Evolutionary conservation across 768 basidiomycete species (phyloP), one percentile per base, ranked within the genome.

Genomic region (Solioccasus polychromus): DNA sequence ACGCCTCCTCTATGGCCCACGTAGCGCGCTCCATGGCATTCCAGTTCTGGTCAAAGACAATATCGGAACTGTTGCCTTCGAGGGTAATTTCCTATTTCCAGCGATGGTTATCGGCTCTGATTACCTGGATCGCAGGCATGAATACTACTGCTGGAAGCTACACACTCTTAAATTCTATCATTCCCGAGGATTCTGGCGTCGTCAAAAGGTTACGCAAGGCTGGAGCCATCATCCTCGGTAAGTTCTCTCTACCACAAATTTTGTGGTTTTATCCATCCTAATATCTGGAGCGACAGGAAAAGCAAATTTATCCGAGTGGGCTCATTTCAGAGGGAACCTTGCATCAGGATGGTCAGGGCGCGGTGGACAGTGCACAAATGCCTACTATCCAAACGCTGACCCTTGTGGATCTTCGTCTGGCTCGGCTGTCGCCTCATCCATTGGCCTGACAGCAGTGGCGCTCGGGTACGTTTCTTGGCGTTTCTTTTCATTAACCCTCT

Each of bases 381-480:
- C 77, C 11, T 80, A 77, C 54, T 78, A 68, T 45, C 73, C 75
- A 0, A 68, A 69, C 11, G 74, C 68, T 3, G 75, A 80, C 50
- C 77, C 80, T 3, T 79, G 75, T 47, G 79, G 80, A 2, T 80
- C 77, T 2, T 80, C 78, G 1, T 74, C 78, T 7, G 82, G 82
- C 2, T 79, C 78, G n/a, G 82, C 71, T 3, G 68, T 80, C 23
- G 69, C 75, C 19, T 65, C 75, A 2, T 75, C 76, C 2, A 79
- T 78, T 38, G 78, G 79, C 15, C 64, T 80, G 14, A 61, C 68
- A n/a, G 63, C 76, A 12, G 75, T 76, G 2, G 62, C 72, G 1
- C 63, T 79, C 1, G 76, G 73, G 55, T 51, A 32, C 9, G 47
- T 26, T 10, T 31, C n/a, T n/a, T n/a, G 23, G 17, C n/a, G 25